Conservation (phyloP, 2,329 filamentous ascomycete genomes). For the Remersonia thermophila region DNA sequence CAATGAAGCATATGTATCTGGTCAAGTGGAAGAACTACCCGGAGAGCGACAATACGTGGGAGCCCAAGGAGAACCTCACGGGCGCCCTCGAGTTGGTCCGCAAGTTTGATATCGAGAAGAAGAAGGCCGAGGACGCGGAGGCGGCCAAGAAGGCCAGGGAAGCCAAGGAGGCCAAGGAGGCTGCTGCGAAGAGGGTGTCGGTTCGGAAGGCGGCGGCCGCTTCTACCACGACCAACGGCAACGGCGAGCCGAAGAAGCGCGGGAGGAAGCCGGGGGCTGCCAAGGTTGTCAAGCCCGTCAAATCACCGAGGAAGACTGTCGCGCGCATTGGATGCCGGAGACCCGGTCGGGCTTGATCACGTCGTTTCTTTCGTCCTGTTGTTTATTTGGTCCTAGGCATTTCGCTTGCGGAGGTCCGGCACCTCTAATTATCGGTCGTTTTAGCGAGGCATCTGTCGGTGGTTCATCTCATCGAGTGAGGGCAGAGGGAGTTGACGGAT, state of each 20-base stretch:
- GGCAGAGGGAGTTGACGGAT: too few species aligned
- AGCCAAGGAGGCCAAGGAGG: too few species aligned
- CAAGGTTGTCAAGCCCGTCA: constrained; percentile 7
- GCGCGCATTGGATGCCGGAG: too few species aligned
- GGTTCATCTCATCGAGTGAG: too few species aligned
- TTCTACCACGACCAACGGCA: not conserved
- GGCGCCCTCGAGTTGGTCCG: constrained; percentile 27
- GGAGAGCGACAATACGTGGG: constrained; percentile 38
- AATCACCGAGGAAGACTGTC: constrained; percentile 5
- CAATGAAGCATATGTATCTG: constrained; percentile 30
- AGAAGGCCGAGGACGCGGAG: constrained; percentile 11
- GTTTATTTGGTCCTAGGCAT: too few species aligned
- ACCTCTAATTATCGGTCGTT: too few species aligned
- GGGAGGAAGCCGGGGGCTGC: too few species aligned
- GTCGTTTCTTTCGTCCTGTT: too few species aligned
- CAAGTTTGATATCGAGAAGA: constrained; percentile 25
- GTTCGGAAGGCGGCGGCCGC: constrained; percentile 1
- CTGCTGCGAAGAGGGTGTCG: not conserved
- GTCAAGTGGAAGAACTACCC: constrained; percentile 43
- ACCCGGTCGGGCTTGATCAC: too few species aligned
- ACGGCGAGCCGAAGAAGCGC: too few species aligned
- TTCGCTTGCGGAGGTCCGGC: too few species aligned
- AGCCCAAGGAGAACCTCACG: constrained; percentile 33
- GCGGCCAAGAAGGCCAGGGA: constrained; percentile 4
- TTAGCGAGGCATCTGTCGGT: too few species aligned